Percentiles rank a stretch among this genome's conserved stretches.
phyloP scores from a whole-genome alignment of 164 flowering plant genomes.

The Annona squamosa region DNA sequence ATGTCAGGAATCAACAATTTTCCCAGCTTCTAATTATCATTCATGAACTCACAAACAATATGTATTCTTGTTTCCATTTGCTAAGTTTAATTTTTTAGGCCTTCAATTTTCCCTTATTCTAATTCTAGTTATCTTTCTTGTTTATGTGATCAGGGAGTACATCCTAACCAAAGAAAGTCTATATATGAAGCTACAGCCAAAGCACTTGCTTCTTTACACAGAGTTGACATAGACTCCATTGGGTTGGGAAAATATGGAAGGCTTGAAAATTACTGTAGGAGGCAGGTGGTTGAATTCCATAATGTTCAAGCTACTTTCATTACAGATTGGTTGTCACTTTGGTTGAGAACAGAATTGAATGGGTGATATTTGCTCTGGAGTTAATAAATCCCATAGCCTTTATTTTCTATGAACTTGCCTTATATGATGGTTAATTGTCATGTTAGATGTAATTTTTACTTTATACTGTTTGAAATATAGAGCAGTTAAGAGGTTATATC shows the following conservation, averaged over 20 bases:
- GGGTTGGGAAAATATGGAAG: slow-evolving; percentile 73
- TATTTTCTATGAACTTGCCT: background rate
- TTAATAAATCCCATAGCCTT: background rate
- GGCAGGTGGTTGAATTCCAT: slow-evolving; percentile 52
- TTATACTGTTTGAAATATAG: background rate
- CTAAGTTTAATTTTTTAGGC: background rate
- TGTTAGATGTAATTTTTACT: background rate
- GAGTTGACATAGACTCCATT: slow-evolving; percentile 63
- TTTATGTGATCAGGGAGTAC: slow-evolving; percentile 48
- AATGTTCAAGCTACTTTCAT: background rate
- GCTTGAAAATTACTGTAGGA: slow-evolving; percentile 64
- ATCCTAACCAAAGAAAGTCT: slow-evolving; percentile 48
- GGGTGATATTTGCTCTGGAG: background rate
- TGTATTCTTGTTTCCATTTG: background rate
- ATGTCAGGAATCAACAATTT: background rate
- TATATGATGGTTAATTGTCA: background rate
- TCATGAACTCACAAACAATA: background rate
- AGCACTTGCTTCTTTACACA: slow-evolving; percentile 70
- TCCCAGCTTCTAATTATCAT: background rate
- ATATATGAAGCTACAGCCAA: slow-evolving; percentile 62
- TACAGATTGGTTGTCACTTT: background rate
- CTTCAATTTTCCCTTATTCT: background rate
- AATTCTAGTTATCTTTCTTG: background rate
- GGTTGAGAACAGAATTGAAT: background rate
- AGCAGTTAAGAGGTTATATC: background rate